Percentiles rank a stretch among this genome's conserved stretches.
Evolutionary conservation across 192 early-diverging fungal genomes (phyloP).

Genomic region (Lunasporangiospora selenospora): DNA sequence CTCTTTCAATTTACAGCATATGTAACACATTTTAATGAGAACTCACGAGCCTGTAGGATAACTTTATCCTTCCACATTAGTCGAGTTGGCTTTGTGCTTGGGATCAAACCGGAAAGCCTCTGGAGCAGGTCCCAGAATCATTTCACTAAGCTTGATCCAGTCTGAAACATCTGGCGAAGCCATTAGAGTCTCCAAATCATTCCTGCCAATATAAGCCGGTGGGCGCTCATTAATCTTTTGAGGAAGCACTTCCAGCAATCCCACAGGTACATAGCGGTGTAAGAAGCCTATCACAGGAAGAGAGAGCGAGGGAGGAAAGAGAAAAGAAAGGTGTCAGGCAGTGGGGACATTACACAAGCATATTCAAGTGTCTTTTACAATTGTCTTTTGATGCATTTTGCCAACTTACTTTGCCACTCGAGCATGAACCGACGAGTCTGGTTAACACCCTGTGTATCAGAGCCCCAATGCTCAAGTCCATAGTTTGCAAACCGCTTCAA

Average conservation of each 20-base stretch:
- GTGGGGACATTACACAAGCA: conserved; percentile 48
- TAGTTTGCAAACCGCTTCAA: conserved; percentile 79
- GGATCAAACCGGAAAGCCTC: conserved; percentile 89
- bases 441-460: conserved; percentile 87
- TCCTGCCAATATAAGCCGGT: conserved; percentile 81
- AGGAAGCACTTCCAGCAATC: conserved; percentile 90
- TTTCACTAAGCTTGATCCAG: conserved; percentile 95
- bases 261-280: conserved; percentile 87
- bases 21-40: too few relatives aligned
- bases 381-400: too few relatives aligned
- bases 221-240: conserved; percentile 93
- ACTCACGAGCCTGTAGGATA: too few relatives aligned
- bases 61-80: conserved; percentile 32
- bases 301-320: conserved; percentile 57
- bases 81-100: conserved; percentile 92
- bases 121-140: conserved; percentile 89
- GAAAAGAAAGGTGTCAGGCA: not conserved
- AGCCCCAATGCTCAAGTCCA: conserved; percentile 98
- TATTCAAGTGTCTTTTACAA: conserved; percentile 53
- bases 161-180: conserved; percentile 77
- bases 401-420: conserved; percentile 82
- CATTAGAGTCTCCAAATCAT: conserved; percentile 96
- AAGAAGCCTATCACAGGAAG: conserved; percentile 57
- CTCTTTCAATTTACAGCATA: too few relatives aligned
- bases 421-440: conserved; percentile 79